Evolutionary conservation across 108 stramenopile genomes (phyloP).

Genomic region (Cyclostephanos tholiformis): DNA sequence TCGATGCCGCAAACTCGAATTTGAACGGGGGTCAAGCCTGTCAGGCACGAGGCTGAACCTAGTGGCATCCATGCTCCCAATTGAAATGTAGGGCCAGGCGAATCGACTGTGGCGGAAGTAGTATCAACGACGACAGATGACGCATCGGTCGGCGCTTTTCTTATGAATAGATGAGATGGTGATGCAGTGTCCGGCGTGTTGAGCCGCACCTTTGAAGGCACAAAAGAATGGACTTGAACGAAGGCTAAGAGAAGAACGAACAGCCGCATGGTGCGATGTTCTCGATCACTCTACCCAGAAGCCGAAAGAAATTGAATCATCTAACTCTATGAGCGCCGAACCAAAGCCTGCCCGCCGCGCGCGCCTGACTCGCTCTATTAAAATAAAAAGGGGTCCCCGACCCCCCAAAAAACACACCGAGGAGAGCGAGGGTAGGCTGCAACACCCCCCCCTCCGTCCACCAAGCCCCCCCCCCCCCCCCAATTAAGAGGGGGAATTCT

Average conservation of each 20-base stretch:
- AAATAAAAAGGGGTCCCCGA: too few species aligned
- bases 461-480: too few species aligned
- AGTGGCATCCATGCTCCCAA: conserved; percentile 41
- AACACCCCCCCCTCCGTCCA: too few species aligned
- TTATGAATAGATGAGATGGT: not conserved
- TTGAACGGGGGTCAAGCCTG: conserved; percentile 14
- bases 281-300: too few species aligned
- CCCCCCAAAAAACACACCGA: too few species aligned
- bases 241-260: not conserved
- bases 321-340: too few species aligned
- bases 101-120: not conserved
- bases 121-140: conserved; percentile 3
- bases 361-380: too few species aligned
- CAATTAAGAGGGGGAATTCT: too few species aligned
- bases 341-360: too few species aligned
- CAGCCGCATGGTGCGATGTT: not conserved
- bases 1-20: conserved; percentile 28
- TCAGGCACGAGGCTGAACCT: conserved; percentile 21
- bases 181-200: not conserved
- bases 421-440: too few species aligned
- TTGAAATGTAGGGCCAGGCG: not conserved
- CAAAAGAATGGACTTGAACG: not conserved
- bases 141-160: not conserved
- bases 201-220: not conserved
- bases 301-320: too few species aligned